phyloP scores from a whole-genome alignment of 768 basidiomycete genomes.

The Nidularia sp. region DNA sequence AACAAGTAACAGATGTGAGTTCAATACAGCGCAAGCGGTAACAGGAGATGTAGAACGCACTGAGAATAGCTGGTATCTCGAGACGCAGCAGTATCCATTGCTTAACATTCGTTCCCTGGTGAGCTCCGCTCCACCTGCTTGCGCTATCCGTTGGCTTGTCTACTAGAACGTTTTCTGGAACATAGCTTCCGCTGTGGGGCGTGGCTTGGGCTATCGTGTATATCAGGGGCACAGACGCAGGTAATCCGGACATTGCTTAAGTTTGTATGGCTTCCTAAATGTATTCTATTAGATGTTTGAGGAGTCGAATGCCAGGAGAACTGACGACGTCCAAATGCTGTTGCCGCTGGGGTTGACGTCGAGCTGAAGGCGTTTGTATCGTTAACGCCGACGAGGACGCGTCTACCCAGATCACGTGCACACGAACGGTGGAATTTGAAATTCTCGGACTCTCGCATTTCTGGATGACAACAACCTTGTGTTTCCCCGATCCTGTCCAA shows the following conservation, averaged over 20 bases:
- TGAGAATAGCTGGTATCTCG: slow-evolving; percentile 56
- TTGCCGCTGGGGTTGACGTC: too few species aligned
- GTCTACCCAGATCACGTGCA: too few species aligned
- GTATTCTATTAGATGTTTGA: too few species aligned
- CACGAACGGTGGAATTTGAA: too few species aligned
- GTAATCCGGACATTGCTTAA: not conserved
- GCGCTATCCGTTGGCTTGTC: slow-evolving; percentile 60
- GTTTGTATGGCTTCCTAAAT: too few species aligned
- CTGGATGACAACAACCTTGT: too few species aligned
- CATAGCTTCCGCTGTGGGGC: slow-evolving; percentile 70
- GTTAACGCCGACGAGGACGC: too few species aligned
- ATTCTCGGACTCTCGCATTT: too few species aligned
- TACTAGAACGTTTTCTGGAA: slow-evolving; percentile 62
- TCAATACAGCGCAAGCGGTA: not conserved
- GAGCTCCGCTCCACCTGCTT: slow-evolving; percentile 75
- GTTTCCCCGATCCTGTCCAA: too few species aligned
- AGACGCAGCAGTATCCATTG: slow-evolving; percentile 74
- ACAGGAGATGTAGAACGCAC: slow-evolving; percentile 39
- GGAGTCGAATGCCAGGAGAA: too few species aligned
- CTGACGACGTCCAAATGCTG: too few species aligned
- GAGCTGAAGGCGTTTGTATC: too few species aligned
- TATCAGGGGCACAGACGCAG: slow-evolving; percentile 22
- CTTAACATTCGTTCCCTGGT: slow-evolving; percentile 45
- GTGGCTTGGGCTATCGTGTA: slow-evolving; percentile 60
- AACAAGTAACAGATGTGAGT: not conserved